Base-by-base conservation (phyloP, 345 rosid genomes). In the Salix udensis region DNA sequence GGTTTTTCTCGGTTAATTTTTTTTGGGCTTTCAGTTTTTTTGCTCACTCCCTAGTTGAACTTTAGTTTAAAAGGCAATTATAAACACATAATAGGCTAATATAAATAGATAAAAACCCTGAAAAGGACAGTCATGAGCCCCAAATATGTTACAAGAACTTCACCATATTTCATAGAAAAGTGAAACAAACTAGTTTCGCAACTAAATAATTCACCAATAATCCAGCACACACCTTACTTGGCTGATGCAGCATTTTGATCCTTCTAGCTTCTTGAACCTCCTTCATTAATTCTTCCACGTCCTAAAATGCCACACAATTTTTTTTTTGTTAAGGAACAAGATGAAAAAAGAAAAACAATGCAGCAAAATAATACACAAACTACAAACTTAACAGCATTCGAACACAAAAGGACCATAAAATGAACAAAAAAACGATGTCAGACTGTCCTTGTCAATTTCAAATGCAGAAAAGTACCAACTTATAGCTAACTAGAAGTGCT, bases 191-290 rank as follows among this genome's bases (percentile, higher is more conserved):
- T 46, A 68, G 12, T 58, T 31, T n/a, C 7, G 0, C 14, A 23
- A 50, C 28, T 50, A 30, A 81, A 48, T 9, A 66, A 55, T 81
- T 39, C 15, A 76, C 15, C 66, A 77, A 60, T 69, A 60, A 67
- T 70, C 48, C 18, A 37, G 72, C 71, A 80, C 70, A 66, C 39
- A 96, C 99, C 98, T 88, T 92, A 95, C 98, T 96, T 76, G 99
- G 97, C 83, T 89, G 97, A 86, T 96, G 99, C 85, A 96, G 86
- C 98, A 96, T 92, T 86, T 91, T 92, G 86, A 96, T 96, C 78
- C 98, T 88, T 84, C 99, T 90, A 80, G 99, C 98, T 83, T 92
- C 96, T 87, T 96, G 99, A 88, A 96, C 99, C 85, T 94, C 98
- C 85, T 91, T 90, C 98, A 94, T 88, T 81, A 96, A 81, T 78